phyloP scores from a whole-genome alignment of 2,329 filamentous ascomycete genomes.

The Penicillium freii region DNA sequence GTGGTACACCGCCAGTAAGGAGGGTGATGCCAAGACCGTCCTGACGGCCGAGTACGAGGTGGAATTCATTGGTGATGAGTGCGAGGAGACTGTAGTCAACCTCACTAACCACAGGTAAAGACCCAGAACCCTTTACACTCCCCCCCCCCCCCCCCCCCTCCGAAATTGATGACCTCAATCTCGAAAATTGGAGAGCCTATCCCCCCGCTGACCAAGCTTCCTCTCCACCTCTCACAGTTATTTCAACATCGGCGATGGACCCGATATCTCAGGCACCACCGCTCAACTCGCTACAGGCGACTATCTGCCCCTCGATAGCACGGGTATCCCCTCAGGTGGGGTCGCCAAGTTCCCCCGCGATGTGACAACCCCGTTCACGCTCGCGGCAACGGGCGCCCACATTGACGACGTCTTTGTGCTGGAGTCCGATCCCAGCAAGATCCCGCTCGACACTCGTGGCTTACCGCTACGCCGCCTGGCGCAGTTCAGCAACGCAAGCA shows the following conservation, averaged over 20 bases:
- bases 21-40: conserved; percentile 65
- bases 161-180: background rate
- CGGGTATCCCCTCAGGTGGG: conserved; percentile 69
- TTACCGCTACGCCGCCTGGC: conserved; percentile 66
- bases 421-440: conserved; percentile 58
- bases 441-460: conserved; percentile 66
- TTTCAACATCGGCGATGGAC: conserved; percentile 62
- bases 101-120: conserved; percentile 90
- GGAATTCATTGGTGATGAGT: conserved; percentile 69
- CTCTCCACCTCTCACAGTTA: conserved; percentile 46
- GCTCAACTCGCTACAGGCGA: conserved; percentile 58
- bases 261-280: conserved; percentile 62
- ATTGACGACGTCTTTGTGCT: conserved; percentile 91
- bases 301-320: conserved; percentile 71
- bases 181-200: background rate
- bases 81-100: conserved; percentile 86
- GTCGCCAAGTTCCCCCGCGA: conserved; percentile 64
- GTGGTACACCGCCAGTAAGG: conserved; percentile 73
- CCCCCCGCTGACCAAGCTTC: background rate
- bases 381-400: conserved; percentile 68
- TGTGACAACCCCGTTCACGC: conserved; percentile 65
- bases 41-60: conserved; percentile 89
- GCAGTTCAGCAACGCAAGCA: conserved; percentile 69
- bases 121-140: conserved; percentile 1
- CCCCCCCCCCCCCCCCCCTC: background rate